Evolutionary conservation across 2,329 filamentous ascomycete species (phyloP), one percentile per base, ranked within the genome.

Genomic region (Arthroderma sp.): DNA sequence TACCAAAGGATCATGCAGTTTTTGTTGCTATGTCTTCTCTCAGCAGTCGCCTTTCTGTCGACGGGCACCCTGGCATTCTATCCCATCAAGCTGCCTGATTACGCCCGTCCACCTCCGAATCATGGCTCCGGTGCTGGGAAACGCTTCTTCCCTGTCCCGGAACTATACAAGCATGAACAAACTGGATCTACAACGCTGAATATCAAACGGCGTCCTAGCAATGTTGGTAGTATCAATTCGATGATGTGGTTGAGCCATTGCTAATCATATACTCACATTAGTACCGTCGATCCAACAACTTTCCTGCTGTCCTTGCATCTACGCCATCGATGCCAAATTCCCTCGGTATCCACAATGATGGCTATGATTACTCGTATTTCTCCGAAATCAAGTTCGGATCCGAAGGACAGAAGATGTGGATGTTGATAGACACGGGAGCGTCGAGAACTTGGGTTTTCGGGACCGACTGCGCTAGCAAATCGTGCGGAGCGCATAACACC

Each of bases 381-480:
- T 72, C 76, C 2, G 68, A 70, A 1, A 70, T 80, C 41, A 71
- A 71, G 6, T 72, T 81, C 59, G 79, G 79, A 2, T 75, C 74
- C 13, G 70, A 75, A 59, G 71, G 73, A 38, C 71, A 79, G 63
- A 69, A 74, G 49, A 79, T 80, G 69, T 76, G 76, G 66, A 71
- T 82, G 66, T 67, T 81, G 56, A 64, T 81, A 13, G 79, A 82
- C 64, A 78, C 78, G 0, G 79, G 78, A 6, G 77, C 78, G 13
- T 74, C 77, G 17, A 88, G 87, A 58, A 89, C 85, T 11, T 95
- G 90, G 90, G 81, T 95, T 19, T 93, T 93, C 81, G 81, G 84
- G 31, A 76, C 81, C 15, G 73, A 78, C 56, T 95, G 90, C 73
- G 77, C 70, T 15, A 82, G 81, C 2, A 70, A 77, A 23, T 80